These are phyloP conservation scores for Ascochyta lentis DNA, from an alignment of 2,329 filamentous ascomycete species.

Conservation along the genomic window DNA sequence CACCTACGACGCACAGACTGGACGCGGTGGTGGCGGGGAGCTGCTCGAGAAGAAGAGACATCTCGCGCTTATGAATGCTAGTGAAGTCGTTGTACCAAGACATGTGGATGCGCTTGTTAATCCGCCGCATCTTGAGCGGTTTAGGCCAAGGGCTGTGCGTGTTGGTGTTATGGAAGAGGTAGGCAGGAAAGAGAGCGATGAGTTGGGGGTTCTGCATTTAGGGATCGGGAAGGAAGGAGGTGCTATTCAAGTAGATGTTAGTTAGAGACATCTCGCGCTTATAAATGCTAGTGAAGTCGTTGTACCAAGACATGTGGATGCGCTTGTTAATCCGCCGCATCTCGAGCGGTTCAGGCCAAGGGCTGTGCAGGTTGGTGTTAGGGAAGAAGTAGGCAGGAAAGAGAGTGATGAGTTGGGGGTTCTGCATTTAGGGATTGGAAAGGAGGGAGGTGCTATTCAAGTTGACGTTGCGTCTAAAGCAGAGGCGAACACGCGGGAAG, in stretches of 20 bases:
- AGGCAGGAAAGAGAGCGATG: constrained; percentile 6
- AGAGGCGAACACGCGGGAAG: too few relatives aligned
- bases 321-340: constrained; percentile 72
- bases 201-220: constrained; percentile 33
- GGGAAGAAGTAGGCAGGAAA: background rate
- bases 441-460: too few relatives aligned
- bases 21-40: constrained; percentile 51
- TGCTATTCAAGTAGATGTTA: too few relatives aligned
- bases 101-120: constrained; percentile 72
- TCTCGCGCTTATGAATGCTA: constrained; percentile 78
- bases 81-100: constrained; percentile 83
- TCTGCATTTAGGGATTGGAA: constrained; percentile 30
- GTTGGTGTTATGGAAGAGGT: background rate
- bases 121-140: constrained; percentile 71
- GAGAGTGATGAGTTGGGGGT: constrained; percentile 30
- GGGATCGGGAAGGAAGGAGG: constrained; percentile 17
- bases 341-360: constrained; percentile 60
- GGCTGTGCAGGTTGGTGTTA: background rate
- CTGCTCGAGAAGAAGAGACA: constrained; percentile 65
- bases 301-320: constrained; percentile 75
- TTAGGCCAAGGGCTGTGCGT: constrained; percentile 24
- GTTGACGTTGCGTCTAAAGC: too few relatives aligned
- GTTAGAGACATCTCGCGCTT: constrained; percentile 66
- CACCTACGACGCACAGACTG: constrained; percentile 53
- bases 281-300: constrained; percentile 90